These are phyloP conservation scores for Casaregolazyma lundiana DNA, from an alignment of 1,139 yeast genomes.

Conservation along the genomic window DNA sequence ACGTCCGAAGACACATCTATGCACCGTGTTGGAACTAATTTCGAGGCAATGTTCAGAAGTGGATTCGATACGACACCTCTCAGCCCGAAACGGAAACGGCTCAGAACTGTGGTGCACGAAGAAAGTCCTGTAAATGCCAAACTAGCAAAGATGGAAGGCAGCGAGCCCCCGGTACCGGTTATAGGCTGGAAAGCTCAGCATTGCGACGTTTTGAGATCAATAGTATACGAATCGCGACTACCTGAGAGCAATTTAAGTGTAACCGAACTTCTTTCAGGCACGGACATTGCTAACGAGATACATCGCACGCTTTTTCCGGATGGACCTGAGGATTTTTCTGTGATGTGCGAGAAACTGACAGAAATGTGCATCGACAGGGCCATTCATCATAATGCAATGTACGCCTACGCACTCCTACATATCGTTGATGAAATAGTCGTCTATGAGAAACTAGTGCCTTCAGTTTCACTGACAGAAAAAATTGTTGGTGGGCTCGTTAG, in stretches of 20 bases:
- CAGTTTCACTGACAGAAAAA: not conserved
- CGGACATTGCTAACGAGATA: not conserved
- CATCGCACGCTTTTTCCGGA: not conserved
- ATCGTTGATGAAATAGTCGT: not conserved
- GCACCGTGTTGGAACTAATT: slow-evolving; percentile 12
- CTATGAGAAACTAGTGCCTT: not conserved
- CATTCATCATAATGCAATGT: not conserved
- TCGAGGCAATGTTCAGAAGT: slow-evolving; percentile 26
- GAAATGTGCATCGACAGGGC: not conserved
- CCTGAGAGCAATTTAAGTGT: not conserved
- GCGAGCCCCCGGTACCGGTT: not conserved
- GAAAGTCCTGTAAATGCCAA: not conserved
- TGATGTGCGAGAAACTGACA: not conserved
- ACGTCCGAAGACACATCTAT: not conserved
- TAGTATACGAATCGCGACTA: not conserved
- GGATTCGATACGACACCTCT: slow-evolving; percentile 21
- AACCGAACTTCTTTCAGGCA: not conserved
- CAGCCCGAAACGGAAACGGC: slow-evolving; percentile 8
- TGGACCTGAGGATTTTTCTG: not conserved
- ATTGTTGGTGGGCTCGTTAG: not conserved
- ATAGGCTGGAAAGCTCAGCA: not conserved
- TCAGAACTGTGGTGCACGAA: slow-evolving; percentile 3
- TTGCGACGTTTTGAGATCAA: not conserved
- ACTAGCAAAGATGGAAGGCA: not conserved
- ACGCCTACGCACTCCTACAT: not conserved